Evolutionary conservation across 169 alveolate species (phyloP).

Genomic region (Perkinsus olseni): DNA sequence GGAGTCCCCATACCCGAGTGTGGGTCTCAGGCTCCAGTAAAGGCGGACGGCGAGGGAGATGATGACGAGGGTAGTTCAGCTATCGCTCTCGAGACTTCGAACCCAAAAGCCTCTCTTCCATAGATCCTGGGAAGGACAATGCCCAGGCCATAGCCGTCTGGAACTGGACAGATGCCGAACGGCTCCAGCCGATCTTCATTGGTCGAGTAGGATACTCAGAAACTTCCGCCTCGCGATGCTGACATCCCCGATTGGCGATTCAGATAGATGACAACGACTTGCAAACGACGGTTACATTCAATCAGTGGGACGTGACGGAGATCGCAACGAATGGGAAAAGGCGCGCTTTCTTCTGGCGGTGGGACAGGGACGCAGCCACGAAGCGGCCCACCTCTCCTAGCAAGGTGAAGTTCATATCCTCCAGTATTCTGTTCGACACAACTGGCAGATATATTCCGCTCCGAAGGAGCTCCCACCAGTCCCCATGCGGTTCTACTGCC

Average conservation of each 20-base stretch:
- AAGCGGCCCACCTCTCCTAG: not conserved
- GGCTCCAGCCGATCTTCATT: not conserved
- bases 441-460: not conserved
- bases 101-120: not conserved
- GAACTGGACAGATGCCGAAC: constrained; percentile 25
- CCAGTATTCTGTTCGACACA: not conserved
- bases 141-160: constrained; percentile 29
- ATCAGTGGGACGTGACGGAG: constrained; percentile 68
- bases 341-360: constrained; percentile 67
- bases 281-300: constrained; percentile 54
- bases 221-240: not conserved
- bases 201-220: not conserved
- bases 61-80: not conserved
- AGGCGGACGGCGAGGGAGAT: not conserved
- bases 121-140: not conserved
- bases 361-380: constrained; percentile 49
- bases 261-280: not conserved
- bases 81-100: not conserved
- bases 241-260: not conserved
- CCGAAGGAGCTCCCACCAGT: not conserved
- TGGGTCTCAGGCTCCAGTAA: not conserved
- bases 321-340: constrained; percentile 72
- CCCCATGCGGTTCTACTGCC: constrained; percentile 37
- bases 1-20: not conserved
- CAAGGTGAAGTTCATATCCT: not conserved